Percentiles rank a stretch among this genome's conserved stretches.
These are phyloP conservation scores for Boletus tomentosulus DNA, from an alignment of 768 basidiomycete species.

Conservation along the genomic window DNA sequence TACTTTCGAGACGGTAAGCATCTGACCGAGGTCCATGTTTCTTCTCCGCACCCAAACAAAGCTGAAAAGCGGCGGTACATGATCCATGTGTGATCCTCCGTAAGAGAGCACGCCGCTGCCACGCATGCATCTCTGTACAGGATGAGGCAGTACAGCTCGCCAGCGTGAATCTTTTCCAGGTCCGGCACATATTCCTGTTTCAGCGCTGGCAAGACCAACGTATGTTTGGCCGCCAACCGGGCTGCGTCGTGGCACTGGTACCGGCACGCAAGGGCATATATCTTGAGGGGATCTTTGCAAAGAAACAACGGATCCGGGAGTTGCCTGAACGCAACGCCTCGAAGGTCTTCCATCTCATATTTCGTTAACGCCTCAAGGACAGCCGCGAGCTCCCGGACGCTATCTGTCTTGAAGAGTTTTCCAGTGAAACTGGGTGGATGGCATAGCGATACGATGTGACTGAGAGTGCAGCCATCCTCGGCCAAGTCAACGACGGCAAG, in stretches of 20 bases:
- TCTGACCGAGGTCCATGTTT: not conserved
- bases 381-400: constrained; percentile 1
- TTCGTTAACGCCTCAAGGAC: constrained; percentile 11
- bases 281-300: not conserved
- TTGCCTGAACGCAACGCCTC: not conserved
- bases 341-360: constrained; percentile 13
- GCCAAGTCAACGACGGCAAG: constrained; percentile 6
- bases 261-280: constrained; percentile 14
- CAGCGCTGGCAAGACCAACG: constrained; percentile 4
- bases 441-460: constrained; percentile 6
- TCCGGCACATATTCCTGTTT: constrained; percentile 1
- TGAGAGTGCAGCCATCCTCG: constrained; percentile 10
- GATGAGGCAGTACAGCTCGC: constrained; percentile 3
- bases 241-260: not conserved
- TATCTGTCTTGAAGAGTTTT: not conserved
- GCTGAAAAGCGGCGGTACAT: no score
- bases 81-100: constrained; percentile 12
- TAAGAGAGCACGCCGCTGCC: not conserved
- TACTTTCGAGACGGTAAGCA: constrained; percentile 2
- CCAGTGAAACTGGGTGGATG: constrained; percentile 3
- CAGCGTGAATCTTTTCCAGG: constrained; percentile 10
- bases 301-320: constrained; percentile 3
- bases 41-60: constrained; percentile 3
- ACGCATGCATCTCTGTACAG: constrained; percentile 8
- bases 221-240: constrained; percentile 7